A percentile compares a stretch with the other conserved stretches of the same genome.
These are phyloP conservation scores for Lactifluus echinatus DNA, from an alignment of 768 basidiomycete genomes.

Conservation along the genomic window DNA sequence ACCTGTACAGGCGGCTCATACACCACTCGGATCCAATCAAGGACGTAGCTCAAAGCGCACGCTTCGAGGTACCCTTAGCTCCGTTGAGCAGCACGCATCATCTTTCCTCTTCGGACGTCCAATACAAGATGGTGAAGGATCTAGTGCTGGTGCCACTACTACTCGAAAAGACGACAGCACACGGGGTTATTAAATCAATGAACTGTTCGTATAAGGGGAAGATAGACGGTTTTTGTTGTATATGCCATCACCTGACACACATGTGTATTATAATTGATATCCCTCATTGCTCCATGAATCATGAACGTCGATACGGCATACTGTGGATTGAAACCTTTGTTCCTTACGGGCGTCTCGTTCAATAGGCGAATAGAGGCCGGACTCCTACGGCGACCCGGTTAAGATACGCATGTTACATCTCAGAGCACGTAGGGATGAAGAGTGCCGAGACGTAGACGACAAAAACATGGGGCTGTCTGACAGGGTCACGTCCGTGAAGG, in stretches of 20 bases:
- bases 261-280: conserved; percentile 15
- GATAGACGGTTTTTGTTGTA: conserved; percentile 11
- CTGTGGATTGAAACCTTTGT: not conserved
- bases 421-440: not conserved
- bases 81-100: conserved; percentile 62
- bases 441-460: not conserved
- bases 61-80: conserved; percentile 56
- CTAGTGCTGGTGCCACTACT: not conserved
- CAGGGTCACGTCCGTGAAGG: conserved; percentile 57
- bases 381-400: not conserved
- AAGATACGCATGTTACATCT: not conserved
- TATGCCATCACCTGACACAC: not conserved
- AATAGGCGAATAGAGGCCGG: not conserved
- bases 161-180: conserved; percentile 9
- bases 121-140: conserved; percentile 21
- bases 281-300: not conserved
- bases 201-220: not conserved
- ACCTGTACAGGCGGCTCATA: not conserved
- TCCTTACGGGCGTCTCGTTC: not conserved
- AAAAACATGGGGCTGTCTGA: not conserved
- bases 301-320: not conserved
- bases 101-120: conserved; percentile 57
- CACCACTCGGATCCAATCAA: conserved; percentile 31
- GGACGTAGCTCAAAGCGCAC: conserved; percentile 58
- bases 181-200: conserved; percentile 12